Percentiles rank a stretch among this genome's conserved stretches.
Evolutionary conservation across 768 basidiomycete species (phyloP).

Genomic region (Leccinum broughii): DNA sequence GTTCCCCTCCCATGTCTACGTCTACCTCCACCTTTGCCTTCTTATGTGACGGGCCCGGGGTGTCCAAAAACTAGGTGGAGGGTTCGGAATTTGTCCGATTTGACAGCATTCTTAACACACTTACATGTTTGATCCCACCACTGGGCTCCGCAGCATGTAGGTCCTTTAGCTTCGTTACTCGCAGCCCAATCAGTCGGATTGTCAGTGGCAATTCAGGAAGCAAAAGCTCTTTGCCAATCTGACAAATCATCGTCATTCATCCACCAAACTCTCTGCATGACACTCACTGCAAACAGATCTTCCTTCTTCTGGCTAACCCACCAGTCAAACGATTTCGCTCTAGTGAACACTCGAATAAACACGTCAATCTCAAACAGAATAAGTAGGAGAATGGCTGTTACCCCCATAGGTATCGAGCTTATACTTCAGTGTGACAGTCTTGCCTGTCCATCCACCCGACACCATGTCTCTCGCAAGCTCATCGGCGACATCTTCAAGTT

Average conservation of each 20-base stretch:
- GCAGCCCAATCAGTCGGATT: constrained; percentile 83
- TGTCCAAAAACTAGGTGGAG: constrained; percentile 56
- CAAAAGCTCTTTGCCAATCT: constrained; percentile 83
- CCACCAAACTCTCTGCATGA: neutral
- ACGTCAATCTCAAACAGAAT: constrained; percentile 8
- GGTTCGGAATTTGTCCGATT: neutral
- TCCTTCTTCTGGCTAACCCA: constrained; percentile 76
- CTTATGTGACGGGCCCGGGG: constrained; percentile 40
- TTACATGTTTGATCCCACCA: constrained; percentile 73
- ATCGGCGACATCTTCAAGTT: constrained; percentile 77
- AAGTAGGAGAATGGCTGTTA: constrained; percentile 22
- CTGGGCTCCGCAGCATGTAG: constrained; percentile 47
- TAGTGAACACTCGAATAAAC: constrained; percentile 60
- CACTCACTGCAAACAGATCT: constrained; percentile 71
- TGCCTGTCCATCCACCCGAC: constrained; percentile 78
- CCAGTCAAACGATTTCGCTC: constrained; percentile 76
- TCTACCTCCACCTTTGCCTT: constrained; percentile 36
- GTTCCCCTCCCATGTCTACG: constrained; percentile 7
- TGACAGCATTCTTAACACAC: constrained; percentile 17
- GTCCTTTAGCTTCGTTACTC: constrained; percentile 89
- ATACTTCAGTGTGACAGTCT: constrained; percentile 89
- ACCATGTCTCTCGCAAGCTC: constrained; percentile 83
- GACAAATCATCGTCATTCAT: constrained; percentile 11
- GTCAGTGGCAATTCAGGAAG: constrained; percentile 76
- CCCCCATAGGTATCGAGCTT: constrained; percentile 92